A percentile compares a stretch with the other conserved stretches of the same genome.
Conservation (phyloP, 345 rosid genomes). For the Melaleuca alternifolia region DNA sequence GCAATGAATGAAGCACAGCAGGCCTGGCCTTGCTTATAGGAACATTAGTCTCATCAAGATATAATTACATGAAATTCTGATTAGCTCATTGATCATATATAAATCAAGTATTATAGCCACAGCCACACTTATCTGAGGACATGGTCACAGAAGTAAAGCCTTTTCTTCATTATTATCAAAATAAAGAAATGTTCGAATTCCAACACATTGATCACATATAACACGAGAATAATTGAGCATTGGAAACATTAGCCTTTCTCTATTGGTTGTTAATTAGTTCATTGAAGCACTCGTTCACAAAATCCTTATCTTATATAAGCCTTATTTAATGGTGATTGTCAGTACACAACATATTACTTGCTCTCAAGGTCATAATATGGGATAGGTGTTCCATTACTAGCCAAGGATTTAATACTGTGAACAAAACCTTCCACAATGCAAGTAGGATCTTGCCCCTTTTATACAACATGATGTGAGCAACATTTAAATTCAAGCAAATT, state of each 20-base stretch:
- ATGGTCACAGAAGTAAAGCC: background rate
- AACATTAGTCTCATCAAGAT: background rate
- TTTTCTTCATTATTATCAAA: background rate
- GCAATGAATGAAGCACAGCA: background rate
- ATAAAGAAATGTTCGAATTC: background rate
- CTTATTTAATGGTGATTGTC: background rate
- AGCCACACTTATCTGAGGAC: background rate
- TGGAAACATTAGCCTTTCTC: background rate
- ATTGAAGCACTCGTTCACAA: background rate
- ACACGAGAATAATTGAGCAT: background rate
- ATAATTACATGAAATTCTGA: background rate
- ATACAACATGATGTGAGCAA: background rate
- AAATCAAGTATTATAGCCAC: background rate
- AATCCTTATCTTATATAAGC: background rate
- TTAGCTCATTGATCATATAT: background rate
- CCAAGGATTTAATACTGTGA: background rate
- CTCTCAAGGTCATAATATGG: background rate
- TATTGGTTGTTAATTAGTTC: background rate
- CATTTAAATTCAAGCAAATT: background rate
- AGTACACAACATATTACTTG: background rate
- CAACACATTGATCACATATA: background rate
- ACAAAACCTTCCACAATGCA: background rate
- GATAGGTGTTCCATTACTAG: background rate
- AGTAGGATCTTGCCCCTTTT: background rate
- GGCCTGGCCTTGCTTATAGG: background rate